Evolutionary conservation across 805 yeast genomes (phyloP).

Genomic region (Yamadazyma paraphyllophila): DNA sequence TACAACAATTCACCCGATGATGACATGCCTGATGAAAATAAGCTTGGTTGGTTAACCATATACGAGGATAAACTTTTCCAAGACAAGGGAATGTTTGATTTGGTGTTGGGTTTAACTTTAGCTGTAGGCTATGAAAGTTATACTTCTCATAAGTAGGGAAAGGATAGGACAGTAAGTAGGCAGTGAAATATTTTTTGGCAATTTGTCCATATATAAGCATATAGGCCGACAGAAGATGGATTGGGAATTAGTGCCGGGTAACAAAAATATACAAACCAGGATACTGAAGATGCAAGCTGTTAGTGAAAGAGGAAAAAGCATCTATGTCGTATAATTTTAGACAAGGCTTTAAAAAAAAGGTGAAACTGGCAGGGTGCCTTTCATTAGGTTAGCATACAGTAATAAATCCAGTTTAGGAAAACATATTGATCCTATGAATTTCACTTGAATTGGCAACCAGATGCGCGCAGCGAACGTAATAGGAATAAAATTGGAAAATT

Average conservation of each 20-base stretch:
- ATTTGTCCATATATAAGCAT: neutral
- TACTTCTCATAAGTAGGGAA: neutral
- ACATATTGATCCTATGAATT: neutral
- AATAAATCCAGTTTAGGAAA: constrained; percentile 2
- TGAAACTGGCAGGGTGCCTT: neutral
- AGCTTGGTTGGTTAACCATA: constrained; percentile 64
- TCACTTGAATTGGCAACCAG: constrained; percentile 4
- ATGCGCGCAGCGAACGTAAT: neutral
- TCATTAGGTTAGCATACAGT: neutral
- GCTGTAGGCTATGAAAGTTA: constrained; percentile 41
- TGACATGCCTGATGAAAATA: constrained; percentile 59
- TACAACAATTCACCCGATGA: constrained; percentile 48
- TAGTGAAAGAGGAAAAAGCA: too few relatives aligned
- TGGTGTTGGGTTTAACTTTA: constrained; percentile 51
- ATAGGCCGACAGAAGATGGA: neutral
- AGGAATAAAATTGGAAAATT: neutral
- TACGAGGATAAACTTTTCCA: constrained; percentile 44
- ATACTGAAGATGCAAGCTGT: neutral
- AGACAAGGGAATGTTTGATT: constrained; percentile 50
- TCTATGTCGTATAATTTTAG: neutral
- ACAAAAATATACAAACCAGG: neutral
- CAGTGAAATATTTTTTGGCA: neutral
- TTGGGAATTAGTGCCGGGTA: neutral
- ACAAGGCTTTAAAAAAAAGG: neutral
- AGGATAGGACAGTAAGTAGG: neutral